Percentiles rank a stretch among this genome's conserved stretches.
phyloP scores from a whole-genome alignment of 805 yeast species.

The Ogataea zsoltii region DNA sequence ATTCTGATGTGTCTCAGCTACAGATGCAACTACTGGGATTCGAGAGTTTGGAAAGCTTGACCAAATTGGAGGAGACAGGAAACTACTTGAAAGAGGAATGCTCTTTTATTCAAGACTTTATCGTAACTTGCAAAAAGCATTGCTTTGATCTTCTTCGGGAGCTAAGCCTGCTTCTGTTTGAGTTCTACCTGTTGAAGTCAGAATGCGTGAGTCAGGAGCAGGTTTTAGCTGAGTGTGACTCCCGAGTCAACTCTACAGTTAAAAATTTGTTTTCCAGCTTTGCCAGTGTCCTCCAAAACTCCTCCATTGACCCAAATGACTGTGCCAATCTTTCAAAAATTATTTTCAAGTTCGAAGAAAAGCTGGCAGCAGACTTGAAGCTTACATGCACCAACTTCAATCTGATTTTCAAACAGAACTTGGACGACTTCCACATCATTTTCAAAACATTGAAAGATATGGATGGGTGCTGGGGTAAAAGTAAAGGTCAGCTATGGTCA shows the following conservation, averaged over 20 bases:
- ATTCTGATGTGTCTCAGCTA: conserved; percentile 26
- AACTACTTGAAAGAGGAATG: conserved; percentile 23
- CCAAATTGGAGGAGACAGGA: conserved; percentile 25
- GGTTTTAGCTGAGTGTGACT: conserved; percentile 22
- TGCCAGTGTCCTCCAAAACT: conserved; percentile 5
- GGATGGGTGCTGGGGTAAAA: conserved; percentile 10
- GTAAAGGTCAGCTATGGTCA: conserved; percentile 2
- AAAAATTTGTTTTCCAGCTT: conserved; percentile 17
- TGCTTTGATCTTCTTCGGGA: conserved; percentile 27
- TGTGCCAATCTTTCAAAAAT: conserved; percentile 15
- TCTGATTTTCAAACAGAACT: conserved; percentile 24
- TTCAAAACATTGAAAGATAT: conserved; percentile 28
- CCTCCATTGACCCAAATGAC: conserved; percentile 14
- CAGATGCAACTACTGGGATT: conserved; percentile 29
- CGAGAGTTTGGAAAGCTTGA: conserved; percentile 24
- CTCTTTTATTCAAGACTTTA: conserved; percentile 21
- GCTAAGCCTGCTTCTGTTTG: conserved; percentile 29
- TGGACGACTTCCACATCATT: conserved; percentile 31
- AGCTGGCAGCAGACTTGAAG: conserved; percentile 24
- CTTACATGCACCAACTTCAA: conserved; percentile 25
- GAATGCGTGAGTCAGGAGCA: conserved; percentile 17
- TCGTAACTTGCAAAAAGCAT: conserved; percentile 24
- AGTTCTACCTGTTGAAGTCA: conserved; percentile 27
- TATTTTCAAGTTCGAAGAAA: conserved; percentile 20
- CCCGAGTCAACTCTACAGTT: conserved; percentile 22